phyloP scores from a whole-genome alignment of 768 basidiomycete genomes.

The Serendipita sp. region DNA sequence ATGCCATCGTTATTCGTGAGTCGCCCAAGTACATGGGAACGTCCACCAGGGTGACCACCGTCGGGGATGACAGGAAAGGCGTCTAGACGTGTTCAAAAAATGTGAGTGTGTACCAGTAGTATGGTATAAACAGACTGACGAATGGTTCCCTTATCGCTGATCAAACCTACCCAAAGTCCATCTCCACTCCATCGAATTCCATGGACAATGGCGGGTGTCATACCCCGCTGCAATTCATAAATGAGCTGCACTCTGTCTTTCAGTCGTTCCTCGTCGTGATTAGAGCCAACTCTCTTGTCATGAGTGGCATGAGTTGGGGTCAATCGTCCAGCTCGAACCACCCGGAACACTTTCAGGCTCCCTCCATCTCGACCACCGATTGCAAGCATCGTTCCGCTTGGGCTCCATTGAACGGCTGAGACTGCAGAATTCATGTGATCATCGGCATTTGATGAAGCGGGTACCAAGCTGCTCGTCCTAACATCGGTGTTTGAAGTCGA shows the following conservation, averaged over 20 bases:
- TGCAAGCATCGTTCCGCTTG: conserved; percentile 36
- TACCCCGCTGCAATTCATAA: conserved; percentile 56
- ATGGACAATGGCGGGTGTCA: conserved; percentile 50
- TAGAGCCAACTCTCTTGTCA: not conserved
- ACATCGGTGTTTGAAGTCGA: not conserved
- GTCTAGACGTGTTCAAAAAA: conserved; percentile 43
- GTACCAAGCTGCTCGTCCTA: not conserved
- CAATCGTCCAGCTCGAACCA: conserved; percentile 17
- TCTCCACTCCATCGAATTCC: conserved; percentile 36
- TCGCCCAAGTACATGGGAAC: conserved; percentile 39
- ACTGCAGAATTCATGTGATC: conserved; percentile 19
- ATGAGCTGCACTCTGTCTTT: conserved; percentile 28
- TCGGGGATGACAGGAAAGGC: conserved; percentile 64
- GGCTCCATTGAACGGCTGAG: conserved; percentile 32
- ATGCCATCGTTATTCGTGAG: too few species aligned
- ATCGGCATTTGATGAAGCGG: not conserved
- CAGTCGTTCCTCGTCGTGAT: conserved; percentile 8
- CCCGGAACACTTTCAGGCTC: conserved; percentile 32
- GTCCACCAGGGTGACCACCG: conserved; percentile 48
- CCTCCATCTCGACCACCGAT: conserved; percentile 42
- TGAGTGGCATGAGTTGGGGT: conserved; percentile 8
- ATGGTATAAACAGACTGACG: conserved; percentile 16
- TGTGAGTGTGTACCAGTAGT: not conserved
- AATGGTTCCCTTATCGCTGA: conserved; percentile 28
- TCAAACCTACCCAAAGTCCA: conserved; percentile 53